phyloP scores from a whole-genome alignment of 306 rosid genomes.

The Prunus davidiana region DNA sequence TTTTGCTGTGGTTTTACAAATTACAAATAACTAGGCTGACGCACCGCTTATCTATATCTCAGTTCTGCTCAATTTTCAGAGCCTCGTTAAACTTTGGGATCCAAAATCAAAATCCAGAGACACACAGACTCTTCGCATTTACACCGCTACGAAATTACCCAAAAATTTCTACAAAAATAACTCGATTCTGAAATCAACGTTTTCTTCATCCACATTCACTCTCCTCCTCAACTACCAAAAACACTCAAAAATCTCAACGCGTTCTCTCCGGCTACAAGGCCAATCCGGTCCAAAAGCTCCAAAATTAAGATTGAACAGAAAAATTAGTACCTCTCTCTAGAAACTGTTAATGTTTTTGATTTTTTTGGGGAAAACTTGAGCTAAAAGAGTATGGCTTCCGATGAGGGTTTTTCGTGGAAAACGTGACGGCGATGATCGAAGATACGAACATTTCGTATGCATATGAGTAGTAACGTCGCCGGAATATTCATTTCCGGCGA shows the following conservation, averaged over 20 bases:
- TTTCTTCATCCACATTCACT: background rate
- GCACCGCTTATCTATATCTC: slow-evolving; percentile 9
- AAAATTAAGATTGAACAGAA: background rate
- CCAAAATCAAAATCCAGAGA: slow-evolving; percentile 14
- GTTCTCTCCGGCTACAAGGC: background rate
- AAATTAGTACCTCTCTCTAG: background rate
- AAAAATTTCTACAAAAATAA: background rate
- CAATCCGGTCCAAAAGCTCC: slow-evolving; percentile 1
- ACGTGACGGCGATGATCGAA: slow-evolving; percentile 78
- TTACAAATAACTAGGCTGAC: background rate
- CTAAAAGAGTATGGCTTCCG: slow-evolving; percentile 18
- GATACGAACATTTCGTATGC: slow-evolving; percentile 45
- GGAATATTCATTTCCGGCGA: slow-evolving; percentile 71
- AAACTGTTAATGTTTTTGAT: background rate
- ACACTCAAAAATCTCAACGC: slow-evolving; percentile 1
- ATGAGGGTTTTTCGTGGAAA: slow-evolving; percentile 57
- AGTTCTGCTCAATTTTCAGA: slow-evolving; percentile 35
- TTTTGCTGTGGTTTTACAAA: background rate
- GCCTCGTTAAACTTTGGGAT: slow-evolving; percentile 6
- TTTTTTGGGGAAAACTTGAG: background rate
- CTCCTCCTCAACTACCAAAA: background rate
- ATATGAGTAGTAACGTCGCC: slow-evolving; percentile 25
- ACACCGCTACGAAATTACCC: background rate
- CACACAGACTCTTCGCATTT: slow-evolving; percentile 17
- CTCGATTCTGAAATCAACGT: slow-evolving; percentile 2